Base-by-base conservation (phyloP, 2,329 filamentous ascomycete genomes). In the Dactylellina parvicollis region DNA sequence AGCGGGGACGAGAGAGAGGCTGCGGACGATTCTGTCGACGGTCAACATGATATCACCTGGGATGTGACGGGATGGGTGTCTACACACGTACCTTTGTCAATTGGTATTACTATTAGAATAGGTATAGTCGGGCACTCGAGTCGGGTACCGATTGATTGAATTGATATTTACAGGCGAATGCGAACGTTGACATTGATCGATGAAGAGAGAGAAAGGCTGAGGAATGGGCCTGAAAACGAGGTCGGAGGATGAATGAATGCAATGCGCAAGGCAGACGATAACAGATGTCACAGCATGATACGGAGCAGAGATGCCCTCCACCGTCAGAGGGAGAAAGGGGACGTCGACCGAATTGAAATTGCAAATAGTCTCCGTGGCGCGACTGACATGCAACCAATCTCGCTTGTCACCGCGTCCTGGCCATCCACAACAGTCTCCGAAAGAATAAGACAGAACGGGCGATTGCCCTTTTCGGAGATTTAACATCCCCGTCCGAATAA, bases 401-500 rank as follows among this genome's bases (percentile, higher is more conserved):
- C 49, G 49, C 49, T 54, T 52, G 26, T 18, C 28, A 3, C 3
- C 14, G 2, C 16, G 20, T 20, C 2, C 9, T 4, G 9, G 9
- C 40, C 40, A 8, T 12, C 36, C 36, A 40, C 14, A 32, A 32
- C 30, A 32, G 47, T 52, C 47, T 9, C n/a, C 8, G 10, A 26
- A 30, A 20, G 12, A 49, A 49, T 49, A 49, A 18, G 24, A 14
- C 9, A 22, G 16, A 56, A 42, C 20, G 52, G 34, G 20, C 34
- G 22, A 56, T 56, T 56, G 52, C 52, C 52, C 30, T 7, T 54
- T 54, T 54, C 49, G 24, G 49, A 24, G n/a, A 20, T 22, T 44
- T n/a, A n/a, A n/a, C n/a, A n/a, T n/a, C n/a, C n/a, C n/a, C n/a
- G n/a, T n/a, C n/a, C n/a, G n/a, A n/a, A n/a, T n/a, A n/a, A n/a